Evolutionary conservation across 352 stramenopile genomes (phyloP).

Genomic region (Pythium scleroteichum): DNA sequence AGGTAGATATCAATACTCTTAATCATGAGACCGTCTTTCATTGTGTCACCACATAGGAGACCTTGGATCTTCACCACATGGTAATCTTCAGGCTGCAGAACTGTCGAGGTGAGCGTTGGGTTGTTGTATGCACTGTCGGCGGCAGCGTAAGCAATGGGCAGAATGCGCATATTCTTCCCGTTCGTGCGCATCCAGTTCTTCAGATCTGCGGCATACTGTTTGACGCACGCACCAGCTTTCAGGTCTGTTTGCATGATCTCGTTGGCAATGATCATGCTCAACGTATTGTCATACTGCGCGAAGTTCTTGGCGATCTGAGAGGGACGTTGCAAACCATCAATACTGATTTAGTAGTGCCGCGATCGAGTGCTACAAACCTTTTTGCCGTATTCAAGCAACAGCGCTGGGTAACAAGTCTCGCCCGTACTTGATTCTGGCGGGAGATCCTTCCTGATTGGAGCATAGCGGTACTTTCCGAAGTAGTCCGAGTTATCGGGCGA

Average conservation of each 20-base stretch:
- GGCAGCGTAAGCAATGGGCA: constrained; percentile 80
- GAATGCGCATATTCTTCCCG: constrained; percentile 76
- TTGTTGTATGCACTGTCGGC: constrained; percentile 73
- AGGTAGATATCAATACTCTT: constrained; percentile 89
- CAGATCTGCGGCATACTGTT: constrained; percentile 79
- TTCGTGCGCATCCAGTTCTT: constrained; percentile 90
- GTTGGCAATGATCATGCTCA: constrained; percentile 82
- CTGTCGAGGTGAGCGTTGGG: constrained; percentile 39
- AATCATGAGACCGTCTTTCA: constrained; percentile 77
- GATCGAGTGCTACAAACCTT: constrained; percentile 24
- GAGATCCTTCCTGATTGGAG: constrained; percentile 38
- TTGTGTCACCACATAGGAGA: constrained; percentile 81
- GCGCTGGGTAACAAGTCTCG: constrained; percentile 81
- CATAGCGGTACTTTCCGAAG: constrained; percentile 85
- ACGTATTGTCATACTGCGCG: constrained; percentile 85
- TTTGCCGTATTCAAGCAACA: constrained; percentile 87
- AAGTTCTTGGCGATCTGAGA: constrained; percentile 84
- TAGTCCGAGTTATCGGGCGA: constrained; percentile 84
- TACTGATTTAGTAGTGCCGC: too few species aligned
- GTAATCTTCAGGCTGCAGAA: constrained; percentile 63
- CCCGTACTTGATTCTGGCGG: constrained; percentile 48
- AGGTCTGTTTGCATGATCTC: constrained; percentile 87
- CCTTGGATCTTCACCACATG: constrained; percentile 83
- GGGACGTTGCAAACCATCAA: too few species aligned
- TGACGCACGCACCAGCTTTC: constrained; percentile 76